Conservation (phyloP, 2,329 filamentous ascomycete species). For the Ophiocordyceps sinensis region DNA sequence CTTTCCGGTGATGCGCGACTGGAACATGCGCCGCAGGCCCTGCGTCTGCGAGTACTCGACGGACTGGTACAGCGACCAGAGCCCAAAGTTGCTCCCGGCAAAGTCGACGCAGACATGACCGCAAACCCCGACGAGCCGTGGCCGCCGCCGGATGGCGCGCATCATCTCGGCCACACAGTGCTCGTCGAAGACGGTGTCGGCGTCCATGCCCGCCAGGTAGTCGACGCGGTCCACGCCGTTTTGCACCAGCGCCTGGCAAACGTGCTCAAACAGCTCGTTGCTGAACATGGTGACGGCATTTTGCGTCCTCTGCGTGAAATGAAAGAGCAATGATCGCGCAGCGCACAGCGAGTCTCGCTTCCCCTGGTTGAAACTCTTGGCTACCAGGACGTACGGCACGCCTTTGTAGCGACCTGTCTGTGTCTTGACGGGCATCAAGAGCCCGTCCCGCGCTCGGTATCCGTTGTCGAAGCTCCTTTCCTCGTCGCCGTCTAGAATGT, state of each 20-base stretch:
- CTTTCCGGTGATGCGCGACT: constrained; percentile 32
- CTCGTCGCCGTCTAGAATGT: constrained; percentile 24
- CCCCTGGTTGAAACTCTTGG: constrained; percentile 33
- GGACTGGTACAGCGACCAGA: constrained; percentile 31
- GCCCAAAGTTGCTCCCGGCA: constrained; percentile 22
- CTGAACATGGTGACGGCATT: constrained; percentile 30
- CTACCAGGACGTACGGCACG: constrained; percentile 30
- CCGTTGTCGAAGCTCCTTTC: constrained; percentile 23
- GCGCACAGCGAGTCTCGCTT: constrained; percentile 35
- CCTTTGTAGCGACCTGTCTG: constrained; percentile 29
- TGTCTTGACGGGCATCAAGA: constrained; percentile 30
- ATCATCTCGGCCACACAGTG: constrained; percentile 29
- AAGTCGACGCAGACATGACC: constrained; percentile 34
- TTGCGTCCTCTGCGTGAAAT: constrained; percentile 28
- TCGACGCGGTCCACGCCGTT: constrained; percentile 24
- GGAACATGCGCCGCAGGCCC: constrained; percentile 31
- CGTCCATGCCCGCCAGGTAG: constrained; percentile 31
- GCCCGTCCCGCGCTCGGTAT: constrained; percentile 29
- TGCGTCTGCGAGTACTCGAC: constrained; percentile 34
- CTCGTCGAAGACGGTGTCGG: constrained; percentile 30
- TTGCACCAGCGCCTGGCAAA: constrained; percentile 23
- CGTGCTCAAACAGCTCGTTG: constrained; percentile 25
- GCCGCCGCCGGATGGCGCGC: constrained; percentile 25
- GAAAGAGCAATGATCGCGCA: constrained; percentile 31
- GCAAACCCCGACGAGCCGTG: constrained; percentile 30